These are phyloP conservation scores for Ascochyta rabiei DNA, from an alignment of 2,329 filamentous ascomycete species.

Conservation along the genomic window DNA sequence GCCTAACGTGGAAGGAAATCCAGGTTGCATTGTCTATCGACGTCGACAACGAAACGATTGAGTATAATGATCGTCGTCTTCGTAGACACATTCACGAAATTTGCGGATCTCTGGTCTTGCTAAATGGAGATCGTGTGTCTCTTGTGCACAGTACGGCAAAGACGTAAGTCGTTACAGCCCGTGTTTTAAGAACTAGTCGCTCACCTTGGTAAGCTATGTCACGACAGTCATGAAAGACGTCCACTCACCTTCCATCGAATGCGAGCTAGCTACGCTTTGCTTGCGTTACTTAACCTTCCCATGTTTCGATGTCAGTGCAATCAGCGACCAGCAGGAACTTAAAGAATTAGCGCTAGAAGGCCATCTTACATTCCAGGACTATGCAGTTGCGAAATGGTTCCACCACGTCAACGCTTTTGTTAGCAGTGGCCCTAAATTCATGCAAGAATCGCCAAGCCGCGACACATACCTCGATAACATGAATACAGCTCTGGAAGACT, in stretches of 20 bases:
- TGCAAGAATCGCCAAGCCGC: slow-evolving; percentile 18
- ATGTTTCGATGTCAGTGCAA: slow-evolving; percentile 25
- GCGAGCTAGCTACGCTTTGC: slow-evolving; percentile 26
- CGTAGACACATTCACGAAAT: slow-evolving; percentile 34
- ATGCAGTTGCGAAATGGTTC: slow-evolving; percentile 40
- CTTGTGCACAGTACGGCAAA: slow-evolving; percentile 33
- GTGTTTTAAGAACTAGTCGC: background rate
- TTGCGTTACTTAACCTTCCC: slow-evolving; percentile 34
- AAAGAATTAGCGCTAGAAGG: slow-evolving; percentile 22
- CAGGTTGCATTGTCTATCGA: slow-evolving; percentile 36
- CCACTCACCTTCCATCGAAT: slow-evolving; percentile 23
- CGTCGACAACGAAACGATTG: slow-evolving; percentile 21
- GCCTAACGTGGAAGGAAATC: slow-evolving; percentile 34
- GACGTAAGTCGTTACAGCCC: slow-evolving; percentile 14
- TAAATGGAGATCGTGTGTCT: slow-evolving; percentile 21
- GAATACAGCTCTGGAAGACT: slow-evolving; percentile 25
- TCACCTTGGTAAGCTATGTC: slow-evolving; percentile 28
- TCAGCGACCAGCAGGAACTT: slow-evolving; percentile 18
- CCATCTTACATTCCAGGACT: slow-evolving; percentile 37
- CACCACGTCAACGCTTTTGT: slow-evolving; percentile 38
- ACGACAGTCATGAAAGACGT: slow-evolving; percentile 25
- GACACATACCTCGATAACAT: slow-evolving; percentile 13
- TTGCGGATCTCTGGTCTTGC: slow-evolving; percentile 25
- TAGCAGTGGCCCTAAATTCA: slow-evolving; percentile 19
- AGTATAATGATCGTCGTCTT: slow-evolving; percentile 26